A percentile compares a stretch with the other conserved stretches of the same genome.
phyloP scores from a whole-genome alignment of 2,329 filamentous ascomycete species.

The Catunica adiposa region DNA sequence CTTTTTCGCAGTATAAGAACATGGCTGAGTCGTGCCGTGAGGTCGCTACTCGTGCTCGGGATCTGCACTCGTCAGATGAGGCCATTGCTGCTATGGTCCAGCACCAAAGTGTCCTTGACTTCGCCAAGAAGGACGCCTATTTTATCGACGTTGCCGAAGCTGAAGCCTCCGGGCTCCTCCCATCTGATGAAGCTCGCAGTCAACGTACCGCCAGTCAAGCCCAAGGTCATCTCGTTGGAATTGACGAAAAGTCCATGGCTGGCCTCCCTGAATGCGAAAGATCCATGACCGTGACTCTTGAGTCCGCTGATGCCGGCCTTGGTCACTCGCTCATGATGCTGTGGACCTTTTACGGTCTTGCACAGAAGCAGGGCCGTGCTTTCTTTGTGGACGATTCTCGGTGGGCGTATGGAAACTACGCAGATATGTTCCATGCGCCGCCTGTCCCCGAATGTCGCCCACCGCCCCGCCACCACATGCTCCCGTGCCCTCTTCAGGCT shows the following conservation, averaged over 20 bases:
- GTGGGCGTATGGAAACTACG: conserved; percentile 68
- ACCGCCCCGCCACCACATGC: conserved; percentile 56
- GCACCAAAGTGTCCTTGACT: conserved; percentile 10
- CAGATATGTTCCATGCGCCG: conserved; percentile 52
- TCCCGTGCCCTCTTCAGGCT: conserved; percentile 64
- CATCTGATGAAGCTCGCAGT: conserved; percentile 23
- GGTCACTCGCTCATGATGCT: conserved; percentile 61
- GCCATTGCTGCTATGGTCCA: conserved; percentile 22
- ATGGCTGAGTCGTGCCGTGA: conserved; percentile 53
- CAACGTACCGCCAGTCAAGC: conserved; percentile 20
- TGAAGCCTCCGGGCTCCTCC: conserved; percentile 45
- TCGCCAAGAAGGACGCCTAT: conserved; percentile 44
- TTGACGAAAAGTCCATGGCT: conserved; percentile 27
- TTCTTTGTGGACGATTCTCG: conserved; percentile 77
- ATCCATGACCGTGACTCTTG: conserved; percentile 64
- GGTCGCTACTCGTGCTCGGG: conserved; percentile 41
- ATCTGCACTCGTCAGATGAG: conserved; percentile 22
- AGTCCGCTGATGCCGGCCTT: conserved; percentile 55
- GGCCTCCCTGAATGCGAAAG: conserved; percentile 45
- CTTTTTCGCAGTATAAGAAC: conserved; percentile 47
- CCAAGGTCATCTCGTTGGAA: conserved; percentile 31
- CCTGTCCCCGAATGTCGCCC: conserved; percentile 49
- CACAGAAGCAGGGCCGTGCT: conserved; percentile 52
- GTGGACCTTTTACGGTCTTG: conserved; percentile 72
- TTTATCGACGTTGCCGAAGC: conserved; percentile 65